phyloP scores from a whole-genome alignment of 495 filamentous ascomycete genomes.

The Tricharina praecox region DNA sequence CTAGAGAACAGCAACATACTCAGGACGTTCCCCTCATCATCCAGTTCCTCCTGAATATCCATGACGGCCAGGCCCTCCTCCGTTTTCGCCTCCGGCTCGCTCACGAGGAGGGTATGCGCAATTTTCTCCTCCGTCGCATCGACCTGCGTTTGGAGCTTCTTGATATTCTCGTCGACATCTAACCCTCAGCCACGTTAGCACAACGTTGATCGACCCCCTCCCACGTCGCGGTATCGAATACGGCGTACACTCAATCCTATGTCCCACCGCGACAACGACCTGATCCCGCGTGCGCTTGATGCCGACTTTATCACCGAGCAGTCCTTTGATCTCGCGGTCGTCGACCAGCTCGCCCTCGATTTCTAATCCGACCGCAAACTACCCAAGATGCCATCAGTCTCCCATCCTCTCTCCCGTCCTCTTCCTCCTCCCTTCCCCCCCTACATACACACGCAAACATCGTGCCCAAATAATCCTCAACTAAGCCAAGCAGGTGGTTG shows the following conservation, averaged over 20 bases:
- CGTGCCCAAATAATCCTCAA: too few relatives aligned
- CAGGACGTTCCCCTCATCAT: constrained; percentile 77
- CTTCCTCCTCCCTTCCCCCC: too few relatives aligned
- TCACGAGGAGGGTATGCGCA: constrained; percentile 32
- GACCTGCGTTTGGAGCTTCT: constrained; percentile 50
- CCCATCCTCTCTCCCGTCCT: too few relatives aligned
- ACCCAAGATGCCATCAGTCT: constrained; percentile 3
- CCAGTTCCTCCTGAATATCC: constrained; percentile 81
- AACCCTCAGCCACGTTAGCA: too few relatives aligned
- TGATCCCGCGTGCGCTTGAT: constrained; percentile 34
- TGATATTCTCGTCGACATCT: constrained; percentile 65
- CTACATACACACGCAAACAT: too few relatives aligned
- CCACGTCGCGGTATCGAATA: background rate
- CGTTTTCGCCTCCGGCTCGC: constrained; percentile 31
- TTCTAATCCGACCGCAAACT: constrained; percentile 31
- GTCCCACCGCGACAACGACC: constrained; percentile 51
- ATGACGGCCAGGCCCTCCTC: constrained; percentile 58
- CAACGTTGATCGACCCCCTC: constrained; percentile 10
- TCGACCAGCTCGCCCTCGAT: constrained; percentile 40
- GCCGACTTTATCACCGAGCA: constrained; percentile 41
- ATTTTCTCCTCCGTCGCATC: constrained; percentile 51
- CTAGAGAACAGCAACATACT: constrained; percentile 8
- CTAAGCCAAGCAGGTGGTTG: constrained; percentile 26
- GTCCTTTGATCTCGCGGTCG: constrained; percentile 45
- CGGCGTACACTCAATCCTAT: constrained; percentile 52